phyloP scores from a whole-genome alignment of 2,329 filamentous ascomycete genomes.

The Westerdykella aurantiaca region DNA sequence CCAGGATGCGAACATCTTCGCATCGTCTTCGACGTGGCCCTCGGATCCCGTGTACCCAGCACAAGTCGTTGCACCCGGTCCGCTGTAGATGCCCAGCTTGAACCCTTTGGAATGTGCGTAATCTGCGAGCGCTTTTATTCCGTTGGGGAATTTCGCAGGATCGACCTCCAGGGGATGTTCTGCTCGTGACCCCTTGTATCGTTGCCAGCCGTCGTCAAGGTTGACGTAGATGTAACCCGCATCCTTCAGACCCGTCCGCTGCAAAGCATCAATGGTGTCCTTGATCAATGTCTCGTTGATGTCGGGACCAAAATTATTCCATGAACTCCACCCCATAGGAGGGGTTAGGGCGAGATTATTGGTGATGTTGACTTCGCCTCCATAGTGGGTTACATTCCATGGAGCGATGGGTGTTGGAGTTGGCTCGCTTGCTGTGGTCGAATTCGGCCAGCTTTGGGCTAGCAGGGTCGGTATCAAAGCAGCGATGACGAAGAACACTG shows the following conservation, averaged over 20 bases:
- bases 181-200: slow-evolving; percentile 17
- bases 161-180: slow-evolving; percentile 26
- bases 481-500: slow-evolving; percentile 1
- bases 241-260: slow-evolving; percentile 13
- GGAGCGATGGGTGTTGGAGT: slow-evolving; percentile 7
- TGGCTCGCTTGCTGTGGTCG: slow-evolving; percentile 7
- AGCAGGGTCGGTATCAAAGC: slow-evolving; percentile 1
- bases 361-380: slow-evolving; percentile 15
- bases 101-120: slow-evolving; percentile 34
- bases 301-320: slow-evolving; percentile 18
- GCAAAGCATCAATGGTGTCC: slow-evolving; percentile 14
- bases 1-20: slow-evolving; percentile 21
- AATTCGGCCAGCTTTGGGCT: slow-evolving; percentile 11
- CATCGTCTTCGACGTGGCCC: slow-evolving; percentile 18
- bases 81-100: slow-evolving; percentile 39
- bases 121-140: slow-evolving; percentile 34
- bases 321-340: slow-evolving; percentile 19
- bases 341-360: slow-evolving; percentile 16
- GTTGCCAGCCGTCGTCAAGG: slow-evolving; percentile 37
- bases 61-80: slow-evolving; percentile 21
- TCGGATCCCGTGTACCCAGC: slow-evolving; percentile 18
- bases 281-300: slow-evolving; percentile 17
- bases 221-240: slow-evolving; percentile 20
- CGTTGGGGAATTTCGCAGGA: slow-evolving; percentile 34
- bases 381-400: slow-evolving; percentile 16